A percentile compares a stretch with the other conserved stretches of the same genome.
These are phyloP conservation scores for Trichosporon sp. DNA, from an alignment of 1,284 basidiomycete species.

Conservation along the genomic window DNA sequence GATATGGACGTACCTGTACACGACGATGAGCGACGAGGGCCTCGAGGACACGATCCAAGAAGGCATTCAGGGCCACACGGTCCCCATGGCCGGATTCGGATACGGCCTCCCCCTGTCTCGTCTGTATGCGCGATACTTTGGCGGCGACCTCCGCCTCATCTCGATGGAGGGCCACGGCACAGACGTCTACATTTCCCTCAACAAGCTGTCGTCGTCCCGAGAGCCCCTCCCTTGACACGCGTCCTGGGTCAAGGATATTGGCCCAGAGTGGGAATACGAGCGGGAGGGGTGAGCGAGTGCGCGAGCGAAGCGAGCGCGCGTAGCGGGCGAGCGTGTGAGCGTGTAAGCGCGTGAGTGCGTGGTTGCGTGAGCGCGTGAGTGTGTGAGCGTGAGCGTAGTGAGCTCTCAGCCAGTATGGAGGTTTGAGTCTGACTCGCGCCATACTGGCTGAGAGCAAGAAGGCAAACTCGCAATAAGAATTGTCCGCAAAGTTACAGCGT, in stretches of 20 bases:
- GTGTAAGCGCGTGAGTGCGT: no score
- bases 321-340: no score
- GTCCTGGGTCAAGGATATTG: neutral
- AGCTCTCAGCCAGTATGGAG: no score
- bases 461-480: no score
- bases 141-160: constrained; percentile 90
- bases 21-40: constrained; percentile 86
- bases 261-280: neutral
- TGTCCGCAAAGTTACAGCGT: no score
- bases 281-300: neutral
- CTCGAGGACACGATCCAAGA: constrained; percentile 81
- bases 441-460: no score
- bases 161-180: constrained; percentile 75
- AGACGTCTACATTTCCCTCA: constrained; percentile 43
- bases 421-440: no score
- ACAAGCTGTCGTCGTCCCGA: constrained; percentile 41
- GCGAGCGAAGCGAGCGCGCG: no score
- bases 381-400: no score
- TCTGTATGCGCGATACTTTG: constrained; percentile 60
- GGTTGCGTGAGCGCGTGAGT: no score
- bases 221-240: constrained; percentile 16
- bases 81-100: constrained; percentile 91
- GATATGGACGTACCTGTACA: constrained; percentile 97
- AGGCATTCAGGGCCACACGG: constrained; percentile 75
- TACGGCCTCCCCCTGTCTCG: constrained; percentile 88